Base-by-base conservation (phyloP, 1,284 basidiomycete genomes). In the Microbotryum silenes-acaulis region DNA sequence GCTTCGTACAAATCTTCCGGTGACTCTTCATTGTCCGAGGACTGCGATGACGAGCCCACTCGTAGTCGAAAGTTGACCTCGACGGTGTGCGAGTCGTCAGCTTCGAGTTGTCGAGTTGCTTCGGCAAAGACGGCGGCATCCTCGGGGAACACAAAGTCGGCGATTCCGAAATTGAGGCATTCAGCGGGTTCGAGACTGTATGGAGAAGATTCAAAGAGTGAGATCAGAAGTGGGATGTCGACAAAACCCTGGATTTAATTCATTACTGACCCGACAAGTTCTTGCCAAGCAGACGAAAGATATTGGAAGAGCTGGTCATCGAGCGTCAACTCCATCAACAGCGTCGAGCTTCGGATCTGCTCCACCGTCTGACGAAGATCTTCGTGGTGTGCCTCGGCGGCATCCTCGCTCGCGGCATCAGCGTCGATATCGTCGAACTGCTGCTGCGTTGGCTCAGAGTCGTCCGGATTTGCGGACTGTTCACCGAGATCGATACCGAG, bases 221-320 rank as follows among this genome's bases (percentile, higher is more conserved):
- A 42, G 23, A 21, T 31, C 25, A 56, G 47, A 42, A 64, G 51
- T 48, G 58, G 57, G 27, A 25, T 21, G 25, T 4, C 25, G 18
- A 61, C 48, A 44, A 12, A 52, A 27, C 25, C 46, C 10, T 27
- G 20, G 47, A 56, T 21, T 6, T 59, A 50, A 60, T 57, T 56
- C 29, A 29, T 18, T 44, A 81, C 90, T 71, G 76, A 94, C 92
- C 94, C 94, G 56, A 94, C 83, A 29, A 98, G 89, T 56, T 87
- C 85, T 70, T 84, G 81, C 89, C 96, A 91, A 0, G 93, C 90
- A 72, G 94, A 90, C 77, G 96, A 98, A 59, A 97, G 82, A 85
- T 93, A 98, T 72, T 93, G 87, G 74, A 83, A 78, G 20, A 77
- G 75, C 59, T 97, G 91, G 8, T 90, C 91, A 73, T 97, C 91